Percentiles rank a stretch among this genome's conserved stretches.
Conservation (phyloP, 108 stramenopile species). For the Epipyxis sp. region DNA sequence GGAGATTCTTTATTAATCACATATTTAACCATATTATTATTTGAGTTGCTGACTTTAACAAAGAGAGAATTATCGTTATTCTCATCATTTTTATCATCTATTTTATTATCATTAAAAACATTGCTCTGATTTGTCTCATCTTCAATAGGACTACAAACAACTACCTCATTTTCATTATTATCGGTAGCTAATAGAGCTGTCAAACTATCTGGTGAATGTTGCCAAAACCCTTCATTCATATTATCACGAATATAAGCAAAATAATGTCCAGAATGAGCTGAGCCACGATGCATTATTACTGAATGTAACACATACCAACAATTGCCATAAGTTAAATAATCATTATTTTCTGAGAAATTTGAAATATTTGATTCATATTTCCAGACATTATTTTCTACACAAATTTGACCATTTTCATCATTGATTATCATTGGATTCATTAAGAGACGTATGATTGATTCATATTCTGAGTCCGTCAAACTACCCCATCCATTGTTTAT, state of each 20-base stretch:
- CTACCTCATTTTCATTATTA: neutral
- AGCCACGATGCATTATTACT: constrained; percentile 45
- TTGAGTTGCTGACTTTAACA: neutral
- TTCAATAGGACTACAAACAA: neutral
- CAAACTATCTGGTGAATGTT: too few relatives aligned
- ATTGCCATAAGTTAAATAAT: too few relatives aligned
- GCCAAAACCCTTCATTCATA: neutral
- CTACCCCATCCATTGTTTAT: too few relatives aligned
- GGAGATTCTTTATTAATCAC: too few relatives aligned
- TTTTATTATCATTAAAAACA: neutral
- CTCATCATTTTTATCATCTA: neutral
- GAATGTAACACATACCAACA: constrained; percentile 40
- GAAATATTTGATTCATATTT: too few relatives aligned
- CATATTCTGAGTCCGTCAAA: neutral
- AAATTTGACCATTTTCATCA: constrained; percentile 16
- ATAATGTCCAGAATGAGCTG: constrained; percentile 48
- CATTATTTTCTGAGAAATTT: too few relatives aligned
- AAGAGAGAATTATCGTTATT: neutral
- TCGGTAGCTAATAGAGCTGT: neutral
- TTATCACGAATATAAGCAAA: constrained; percentile 41
- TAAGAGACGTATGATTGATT: neutral
- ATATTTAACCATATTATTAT: too few relatives aligned
- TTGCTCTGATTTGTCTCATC: neutral
- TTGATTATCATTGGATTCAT: neutral
- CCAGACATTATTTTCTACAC: neutral